Evolutionary conservation across 2,329 filamentous ascomycete species (phyloP).

Genomic region (Aureobasidium sp.): DNA sequence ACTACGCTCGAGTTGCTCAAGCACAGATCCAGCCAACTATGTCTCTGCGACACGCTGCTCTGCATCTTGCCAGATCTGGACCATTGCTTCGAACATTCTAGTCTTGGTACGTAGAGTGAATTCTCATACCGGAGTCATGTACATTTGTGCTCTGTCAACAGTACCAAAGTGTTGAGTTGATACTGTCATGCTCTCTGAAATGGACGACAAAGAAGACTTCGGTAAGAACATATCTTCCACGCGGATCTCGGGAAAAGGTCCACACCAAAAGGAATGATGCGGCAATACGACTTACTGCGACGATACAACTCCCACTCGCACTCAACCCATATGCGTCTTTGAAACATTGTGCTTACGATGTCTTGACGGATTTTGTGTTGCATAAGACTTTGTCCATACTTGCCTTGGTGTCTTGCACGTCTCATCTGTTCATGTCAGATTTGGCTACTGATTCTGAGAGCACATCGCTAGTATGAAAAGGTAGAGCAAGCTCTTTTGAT

Average conservation of each 20-base stretch:
- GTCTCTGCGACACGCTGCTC: not conserved
- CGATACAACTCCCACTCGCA: not conserved
- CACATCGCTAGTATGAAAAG: not conserved
- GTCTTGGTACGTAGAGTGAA: not conserved
- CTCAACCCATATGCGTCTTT: not conserved
- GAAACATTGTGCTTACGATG: not conserved
- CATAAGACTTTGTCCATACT: not conserved
- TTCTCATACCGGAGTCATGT: not conserved
- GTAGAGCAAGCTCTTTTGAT: not conserved
- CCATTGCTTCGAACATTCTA: not conserved
- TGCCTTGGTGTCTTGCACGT: not conserved
- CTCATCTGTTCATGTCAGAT: not conserved
- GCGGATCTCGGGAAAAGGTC: not conserved
- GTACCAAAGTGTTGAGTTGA: too few relatives aligned
- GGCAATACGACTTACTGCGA: not conserved
- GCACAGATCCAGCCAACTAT: not conserved
- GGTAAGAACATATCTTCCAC: not conserved
- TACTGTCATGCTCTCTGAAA: not conserved
- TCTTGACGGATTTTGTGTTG: not conserved
- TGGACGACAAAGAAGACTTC: not conserved
- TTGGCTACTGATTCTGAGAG: not conserved
- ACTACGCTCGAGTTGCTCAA: not conserved
- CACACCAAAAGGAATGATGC: not conserved
- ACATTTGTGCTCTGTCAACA: not conserved
- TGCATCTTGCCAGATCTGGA: not conserved